Evolutionary conservation across 352 stramenopile species (phyloP).

Genomic region (Peronospora destructor): DNA sequence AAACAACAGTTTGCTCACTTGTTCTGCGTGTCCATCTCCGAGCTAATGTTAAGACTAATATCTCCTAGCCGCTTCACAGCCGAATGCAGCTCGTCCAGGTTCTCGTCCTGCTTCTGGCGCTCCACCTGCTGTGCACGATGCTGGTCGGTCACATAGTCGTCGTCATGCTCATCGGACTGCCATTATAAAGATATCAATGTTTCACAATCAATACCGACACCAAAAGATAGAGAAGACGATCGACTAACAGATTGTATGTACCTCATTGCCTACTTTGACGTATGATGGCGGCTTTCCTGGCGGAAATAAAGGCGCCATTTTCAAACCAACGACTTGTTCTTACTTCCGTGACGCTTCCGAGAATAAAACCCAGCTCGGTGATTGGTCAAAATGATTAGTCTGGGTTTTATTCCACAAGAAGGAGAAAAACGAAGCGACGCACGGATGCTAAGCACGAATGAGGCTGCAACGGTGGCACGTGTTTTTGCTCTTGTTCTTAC

Average conservation of each 20-base stretch:
- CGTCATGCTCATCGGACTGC: conserved; percentile 45
- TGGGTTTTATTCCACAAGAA: not conserved
- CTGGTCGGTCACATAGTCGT: conserved; percentile 51
- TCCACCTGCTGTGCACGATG: conserved; percentile 58
- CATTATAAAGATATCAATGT: not conserved
- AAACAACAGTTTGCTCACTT: conserved; percentile 26
- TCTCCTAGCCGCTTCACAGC: conserved; percentile 75
- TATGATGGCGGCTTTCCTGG: conserved; percentile 57
- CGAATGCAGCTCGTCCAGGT: conserved; percentile 64
- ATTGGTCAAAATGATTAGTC: conserved; percentile 20
- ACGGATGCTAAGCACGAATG: conserved; percentile 1
- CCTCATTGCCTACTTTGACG: conserved; percentile 65
- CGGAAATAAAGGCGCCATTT: conserved; percentile 56
- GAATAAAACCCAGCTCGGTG: conserved; percentile 6
- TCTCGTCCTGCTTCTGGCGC: conserved; percentile 80
- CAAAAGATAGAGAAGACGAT: not conserved
- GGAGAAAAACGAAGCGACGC: conserved; percentile 10
- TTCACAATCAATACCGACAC: conserved; percentile 4
- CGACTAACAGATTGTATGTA: conserved; percentile 9
- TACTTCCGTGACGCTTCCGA: not conserved
- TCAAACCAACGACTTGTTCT: not conserved
- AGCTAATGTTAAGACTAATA: conserved; percentile 82
- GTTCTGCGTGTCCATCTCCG: conserved; percentile 78
- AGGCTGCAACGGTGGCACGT: conserved; percentile 1
- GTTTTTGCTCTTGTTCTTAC: conserved; percentile 5